These are phyloP conservation scores for Linum usitatissimum DNA, from an alignment of 345 rosid genomes.

Conservation along the genomic window DNA sequence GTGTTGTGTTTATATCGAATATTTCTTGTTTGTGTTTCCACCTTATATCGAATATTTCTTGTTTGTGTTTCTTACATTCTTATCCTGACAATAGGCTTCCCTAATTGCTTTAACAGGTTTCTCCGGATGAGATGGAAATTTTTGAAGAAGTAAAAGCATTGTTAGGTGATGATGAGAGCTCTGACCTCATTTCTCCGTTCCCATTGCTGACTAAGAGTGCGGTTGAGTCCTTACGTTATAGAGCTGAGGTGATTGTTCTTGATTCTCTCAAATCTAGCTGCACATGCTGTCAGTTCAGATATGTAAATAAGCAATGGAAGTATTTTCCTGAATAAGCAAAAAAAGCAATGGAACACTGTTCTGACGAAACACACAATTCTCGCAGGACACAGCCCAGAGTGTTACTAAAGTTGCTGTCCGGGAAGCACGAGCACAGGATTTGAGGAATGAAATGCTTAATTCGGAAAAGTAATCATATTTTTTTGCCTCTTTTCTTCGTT, in stretches of 20 bases:
- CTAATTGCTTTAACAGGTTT: too few relatives aligned
- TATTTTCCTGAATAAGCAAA: too few relatives aligned
- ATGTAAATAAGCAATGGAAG: too few relatives aligned
- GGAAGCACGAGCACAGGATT: slow-evolving; percentile 87
- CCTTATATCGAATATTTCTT: too few relatives aligned
- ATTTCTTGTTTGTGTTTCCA: too few relatives aligned
- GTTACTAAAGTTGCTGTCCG: slow-evolving; percentile 71
- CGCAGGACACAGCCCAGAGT: slow-evolving; percentile 84
- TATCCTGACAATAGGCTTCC: too few relatives aligned
- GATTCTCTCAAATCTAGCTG: background rate
- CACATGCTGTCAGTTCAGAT: background rate
- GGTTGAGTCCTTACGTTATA: slow-evolving; percentile 72
- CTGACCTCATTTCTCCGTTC: slow-evolving; percentile 41
- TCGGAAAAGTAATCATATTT: slow-evolving; percentile 76
- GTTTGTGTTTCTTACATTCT: too few relatives aligned
- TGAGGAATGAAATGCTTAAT: slow-evolving; percentile 80
- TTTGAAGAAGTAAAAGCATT: slow-evolving; percentile 66
- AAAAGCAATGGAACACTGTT: too few relatives aligned
- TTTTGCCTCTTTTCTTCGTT: background rate
- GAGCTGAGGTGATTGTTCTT: slow-evolving; percentile 63
- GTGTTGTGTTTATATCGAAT: too few relatives aligned
- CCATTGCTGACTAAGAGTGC: slow-evolving; percentile 66
- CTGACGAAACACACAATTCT: slow-evolving; percentile 1
- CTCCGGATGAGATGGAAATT: slow-evolving; percentile 64
- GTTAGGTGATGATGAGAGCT: slow-evolving; percentile 43